These are phyloP conservation scores for Apostasia shenzhenica DNA, from an alignment of 106 monocot genomes.

Conservation along the genomic window DNA sequence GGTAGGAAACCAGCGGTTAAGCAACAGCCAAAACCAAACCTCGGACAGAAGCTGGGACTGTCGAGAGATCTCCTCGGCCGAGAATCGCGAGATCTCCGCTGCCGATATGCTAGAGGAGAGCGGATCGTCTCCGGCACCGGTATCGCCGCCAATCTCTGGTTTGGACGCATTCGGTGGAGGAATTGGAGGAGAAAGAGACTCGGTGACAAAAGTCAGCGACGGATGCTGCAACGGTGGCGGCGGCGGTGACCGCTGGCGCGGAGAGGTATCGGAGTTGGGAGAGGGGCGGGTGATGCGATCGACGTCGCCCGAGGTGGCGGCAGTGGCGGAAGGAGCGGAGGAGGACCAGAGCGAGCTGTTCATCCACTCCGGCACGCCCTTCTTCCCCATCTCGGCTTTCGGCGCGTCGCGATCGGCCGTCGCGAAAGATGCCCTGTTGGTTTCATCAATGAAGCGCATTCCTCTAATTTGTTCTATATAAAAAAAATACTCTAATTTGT, in stretches of 20 bases:
- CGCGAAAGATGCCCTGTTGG: too few species aligned
- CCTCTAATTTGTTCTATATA: too few species aligned
- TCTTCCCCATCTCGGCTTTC: conserved; percentile 41
- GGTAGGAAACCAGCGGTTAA: not conserved
- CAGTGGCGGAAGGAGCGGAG: not conserved
- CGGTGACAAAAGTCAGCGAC: not conserved
- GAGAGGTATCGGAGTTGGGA: conserved; percentile 2
- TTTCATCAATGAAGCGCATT: too few species aligned
- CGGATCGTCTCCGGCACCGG: not conserved
- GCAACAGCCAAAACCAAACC: conserved; percentile 18
- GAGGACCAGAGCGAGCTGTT: conserved; percentile 74
- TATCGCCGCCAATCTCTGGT: not conserved
- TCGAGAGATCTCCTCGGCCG: conserved; percentile 56
- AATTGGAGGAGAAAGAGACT: conserved; percentile 9
- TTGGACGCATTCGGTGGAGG: conserved; percentile 4
- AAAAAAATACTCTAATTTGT: too few species aligned
- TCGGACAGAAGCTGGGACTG: conserved; percentile 64
- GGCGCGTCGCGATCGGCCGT: too few species aligned
- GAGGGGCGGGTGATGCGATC: not conserved
- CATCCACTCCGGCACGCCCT: conserved; percentile 70
- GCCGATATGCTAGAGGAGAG: not conserved
- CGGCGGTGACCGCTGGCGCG: conserved; percentile 5
- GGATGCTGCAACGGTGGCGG: not conserved
- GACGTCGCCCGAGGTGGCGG: not conserved
- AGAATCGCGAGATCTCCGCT: conserved; percentile 6